phyloP scores from a whole-genome alignment of 1,284 basidiomycete genomes.

The Phenoliferia sp. region DNA sequence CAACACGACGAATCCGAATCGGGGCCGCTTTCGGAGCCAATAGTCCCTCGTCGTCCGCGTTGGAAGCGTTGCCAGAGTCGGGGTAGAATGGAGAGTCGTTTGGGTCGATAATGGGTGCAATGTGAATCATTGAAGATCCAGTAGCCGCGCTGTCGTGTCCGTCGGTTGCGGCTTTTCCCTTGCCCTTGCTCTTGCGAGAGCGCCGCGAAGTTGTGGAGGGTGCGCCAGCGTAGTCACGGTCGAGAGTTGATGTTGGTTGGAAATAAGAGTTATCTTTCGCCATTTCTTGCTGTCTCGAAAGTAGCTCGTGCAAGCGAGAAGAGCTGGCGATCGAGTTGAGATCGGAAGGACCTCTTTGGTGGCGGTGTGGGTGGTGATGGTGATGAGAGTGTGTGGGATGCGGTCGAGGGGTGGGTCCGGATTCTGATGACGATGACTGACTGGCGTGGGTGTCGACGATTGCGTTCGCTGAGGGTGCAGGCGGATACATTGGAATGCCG shows the following conservation, averaged over 20 bases:
- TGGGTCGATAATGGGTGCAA: neutral
- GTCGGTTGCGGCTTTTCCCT: neutral
- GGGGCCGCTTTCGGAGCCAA: neutral
- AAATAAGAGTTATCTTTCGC: neutral
- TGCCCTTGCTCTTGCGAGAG: neutral
- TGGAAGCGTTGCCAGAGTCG: neutral
- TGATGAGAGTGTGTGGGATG: neutral
- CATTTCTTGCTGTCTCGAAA: neutral
- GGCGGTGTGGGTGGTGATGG: neutral
- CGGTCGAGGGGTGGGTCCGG: neutral
- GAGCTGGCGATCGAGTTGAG: neutral
- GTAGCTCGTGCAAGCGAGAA: neutral
- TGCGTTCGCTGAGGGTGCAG: neutral
- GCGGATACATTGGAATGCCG: neutral
- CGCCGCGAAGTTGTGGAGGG: too few relatives aligned
- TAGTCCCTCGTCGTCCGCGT: neutral
- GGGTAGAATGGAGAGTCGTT: neutral
- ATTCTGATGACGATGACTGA: neutral
- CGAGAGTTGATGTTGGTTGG: neutral
- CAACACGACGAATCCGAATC: conserved; percentile 19
- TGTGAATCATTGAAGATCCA: neutral
- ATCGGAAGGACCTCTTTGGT: neutral
- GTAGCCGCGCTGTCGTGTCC: neutral
- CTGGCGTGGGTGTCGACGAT: neutral
- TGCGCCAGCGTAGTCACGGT: too few relatives aligned